Base-by-base conservation (phyloP, 345 rosid species). In the Pseudoturritis turrita region DNA sequence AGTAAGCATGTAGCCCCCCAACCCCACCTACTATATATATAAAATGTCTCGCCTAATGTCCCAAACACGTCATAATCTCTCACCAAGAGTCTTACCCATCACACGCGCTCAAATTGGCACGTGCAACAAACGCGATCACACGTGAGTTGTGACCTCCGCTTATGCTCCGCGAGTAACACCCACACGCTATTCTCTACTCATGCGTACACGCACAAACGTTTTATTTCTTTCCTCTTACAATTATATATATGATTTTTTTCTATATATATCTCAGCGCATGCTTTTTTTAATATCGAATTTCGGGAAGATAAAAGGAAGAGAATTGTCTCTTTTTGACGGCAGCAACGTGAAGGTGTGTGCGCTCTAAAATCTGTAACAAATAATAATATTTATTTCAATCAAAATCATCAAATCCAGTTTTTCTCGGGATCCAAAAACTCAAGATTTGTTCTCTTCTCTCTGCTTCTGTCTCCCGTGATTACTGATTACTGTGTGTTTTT, bases 131-230 rank as follows among this genome's bases (percentile, higher is more conserved):
- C 76, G 76, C 47, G 7, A 17, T 33, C 6, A 64, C 71, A 72
- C 70, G 77, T 53, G 76, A 54, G 64, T 63, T 33, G 40, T 37
- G 70, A 72, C 55, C 44, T 71, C 25, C 25, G 74, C 44, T 40
- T 61, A 36, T 47, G 66, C 59, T 70, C 26, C 45, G 77, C 70
- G 70, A 72, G 77, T 72, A 53, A 33, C 6, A 33, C 29, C 77
- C 70, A 72, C 70, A 72, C 77, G 71, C 77, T 53, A 12, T 19
- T 71, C 56, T 54, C 70, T 63, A 62, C 18, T 53, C 64, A 35
- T 55, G 31, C 59, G 77, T 64, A 56, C 59, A 56, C 77, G 65
- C 51, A 46, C 39, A 35, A 6, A 23, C 17, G 18, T 46, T 31
- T 19, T 43, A 4, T 40, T 26, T 26, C 9, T 7, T 14, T 11